Base-by-base conservation (phyloP, 2,329 filamentous ascomycete genomes). In the Coniosporium tulheliwenetii region DNA sequence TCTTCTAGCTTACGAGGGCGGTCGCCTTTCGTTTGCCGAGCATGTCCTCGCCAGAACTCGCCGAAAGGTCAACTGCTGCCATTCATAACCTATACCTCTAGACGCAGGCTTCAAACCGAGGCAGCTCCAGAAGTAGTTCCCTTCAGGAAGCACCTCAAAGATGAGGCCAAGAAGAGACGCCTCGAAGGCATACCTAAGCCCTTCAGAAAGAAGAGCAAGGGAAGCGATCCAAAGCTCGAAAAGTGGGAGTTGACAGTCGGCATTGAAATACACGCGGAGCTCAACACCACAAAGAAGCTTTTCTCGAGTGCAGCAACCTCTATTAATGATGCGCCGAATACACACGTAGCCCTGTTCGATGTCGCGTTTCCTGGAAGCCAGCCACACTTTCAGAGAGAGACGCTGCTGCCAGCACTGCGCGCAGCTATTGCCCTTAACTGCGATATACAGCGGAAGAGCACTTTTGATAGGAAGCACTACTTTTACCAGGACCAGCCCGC, bases 401-500 rank as follows among this genome's bases (percentile, higher is more conserved):
- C 83, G 0, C 66, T 98, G 9, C 70, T 96, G 32, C 91, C 91
- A 3, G 91, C 91, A n/a, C 57, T 98, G 12, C 78, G 91, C 44
- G 89, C 89, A 13, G 89, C 91, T 0, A 65, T 95, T 39, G 85
- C 86, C 0, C 67, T 98, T 36, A 75, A 80, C 43, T 96, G 91
- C 60, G 64, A 77, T 1, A 72, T 96, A 40, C 81, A 93, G 55
- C 67, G 63, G 1, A 70, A 75, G 50, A 94, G 86, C 59, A 76
- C 75, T 41, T 98, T 95, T 63, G 91, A 98, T 60, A 73, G 91
- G 47, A 98, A 98, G 59, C 91, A 98, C 61, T 98, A 98, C 62
- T 96, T 98, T 61, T 94, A 95, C 67, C 93, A 91, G 75, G 91
- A 98, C 59, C 91, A 98, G 60, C 91, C 91, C 1, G 75, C 85